Percentiles rank a stretch among this genome's conserved stretches.
phyloP scores from a whole-genome alignment of 2,329 filamentous ascomycete genomes.

The Pseudodiploospora longispora region DNA sequence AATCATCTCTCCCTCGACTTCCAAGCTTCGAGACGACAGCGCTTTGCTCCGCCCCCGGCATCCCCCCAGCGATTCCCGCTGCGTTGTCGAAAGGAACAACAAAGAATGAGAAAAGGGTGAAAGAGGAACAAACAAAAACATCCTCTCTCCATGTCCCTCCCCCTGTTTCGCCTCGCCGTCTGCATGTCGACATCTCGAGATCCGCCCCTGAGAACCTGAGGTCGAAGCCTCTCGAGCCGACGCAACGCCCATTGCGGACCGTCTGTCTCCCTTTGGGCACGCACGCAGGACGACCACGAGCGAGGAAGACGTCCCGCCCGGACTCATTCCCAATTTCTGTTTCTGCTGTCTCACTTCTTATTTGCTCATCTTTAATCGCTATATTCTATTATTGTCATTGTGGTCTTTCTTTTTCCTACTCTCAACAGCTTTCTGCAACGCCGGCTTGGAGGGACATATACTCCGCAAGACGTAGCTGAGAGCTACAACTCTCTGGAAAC shows the following conservation, averaged over 20 bases:
- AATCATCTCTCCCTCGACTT: conserved; percentile 1
- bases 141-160: background rate
- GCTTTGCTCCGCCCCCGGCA: background rate
- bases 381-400: too few species aligned
- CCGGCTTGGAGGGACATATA: too few species aligned
- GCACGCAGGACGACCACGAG: too few species aligned
- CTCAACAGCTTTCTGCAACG: too few species aligned
- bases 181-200: conserved; percentile 6
- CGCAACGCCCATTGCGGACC: conserved; percentile 6
- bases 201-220: conserved; percentile 8
- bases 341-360: too few species aligned
- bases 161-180: conserved; percentile 4
- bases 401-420: too few species aligned
- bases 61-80: too few species aligned
- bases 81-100: background rate
- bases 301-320: too few species aligned
- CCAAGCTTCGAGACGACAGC: background rate
- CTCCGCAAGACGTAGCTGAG: background rate
- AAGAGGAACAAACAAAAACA: background rate
- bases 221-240: conserved; percentile 6
- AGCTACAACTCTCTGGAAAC: conserved; percentile 14
- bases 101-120: background rate
- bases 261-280: background rate
- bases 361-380: too few species aligned
- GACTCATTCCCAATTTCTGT: too few species aligned